Conservation (phyloP, 1,139 yeast genomes). For the Saccharomyces hybrid region DNA sequence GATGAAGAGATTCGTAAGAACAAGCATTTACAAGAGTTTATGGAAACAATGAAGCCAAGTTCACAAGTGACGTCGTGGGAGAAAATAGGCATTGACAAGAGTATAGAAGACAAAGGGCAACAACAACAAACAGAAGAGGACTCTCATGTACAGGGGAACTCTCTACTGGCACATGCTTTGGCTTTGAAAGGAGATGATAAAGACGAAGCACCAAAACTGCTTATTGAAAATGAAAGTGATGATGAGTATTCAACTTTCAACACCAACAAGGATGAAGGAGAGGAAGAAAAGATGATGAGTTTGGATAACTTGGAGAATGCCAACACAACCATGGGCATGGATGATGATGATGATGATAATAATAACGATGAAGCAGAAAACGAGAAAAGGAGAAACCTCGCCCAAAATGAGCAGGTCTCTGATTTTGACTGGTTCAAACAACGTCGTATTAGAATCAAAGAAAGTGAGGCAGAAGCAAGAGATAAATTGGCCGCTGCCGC, state of each 20-base stretch:
- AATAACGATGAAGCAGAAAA: background rate
- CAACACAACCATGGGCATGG: conserved; percentile 8
- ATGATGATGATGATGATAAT: conserved; percentile 21
- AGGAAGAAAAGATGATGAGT: conserved; percentile 31
- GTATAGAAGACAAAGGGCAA: conserved; percentile 14
- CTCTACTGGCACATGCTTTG: conserved; percentile 34
- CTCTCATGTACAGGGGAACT: conserved; percentile 25
- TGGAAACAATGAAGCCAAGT: conserved; percentile 78
- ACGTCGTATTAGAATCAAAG: conserved; percentile 68
- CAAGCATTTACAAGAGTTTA: conserved; percentile 67
- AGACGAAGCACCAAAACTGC: conserved; percentile 28
- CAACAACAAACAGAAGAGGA: conserved; percentile 11
- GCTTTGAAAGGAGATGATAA: conserved; percentile 31
- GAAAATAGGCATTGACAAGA: conserved; percentile 40
- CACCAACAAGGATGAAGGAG: conserved; percentile 24
- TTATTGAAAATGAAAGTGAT: conserved; percentile 49
- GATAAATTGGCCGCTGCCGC: conserved; percentile 9
- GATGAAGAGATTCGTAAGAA: conserved; percentile 56
- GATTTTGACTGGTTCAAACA: conserved; percentile 87
- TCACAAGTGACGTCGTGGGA: conserved; percentile 34
- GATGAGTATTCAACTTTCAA: conserved; percentile 57
- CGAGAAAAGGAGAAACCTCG: conserved; percentile 20
- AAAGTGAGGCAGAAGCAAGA: conserved; percentile 33
- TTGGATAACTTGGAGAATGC: conserved; percentile 16
- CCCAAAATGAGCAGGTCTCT: conserved; percentile 50